Conservation (phyloP, 2,329 filamentous ascomycete species). For the Kalmusia sp. region DNA sequence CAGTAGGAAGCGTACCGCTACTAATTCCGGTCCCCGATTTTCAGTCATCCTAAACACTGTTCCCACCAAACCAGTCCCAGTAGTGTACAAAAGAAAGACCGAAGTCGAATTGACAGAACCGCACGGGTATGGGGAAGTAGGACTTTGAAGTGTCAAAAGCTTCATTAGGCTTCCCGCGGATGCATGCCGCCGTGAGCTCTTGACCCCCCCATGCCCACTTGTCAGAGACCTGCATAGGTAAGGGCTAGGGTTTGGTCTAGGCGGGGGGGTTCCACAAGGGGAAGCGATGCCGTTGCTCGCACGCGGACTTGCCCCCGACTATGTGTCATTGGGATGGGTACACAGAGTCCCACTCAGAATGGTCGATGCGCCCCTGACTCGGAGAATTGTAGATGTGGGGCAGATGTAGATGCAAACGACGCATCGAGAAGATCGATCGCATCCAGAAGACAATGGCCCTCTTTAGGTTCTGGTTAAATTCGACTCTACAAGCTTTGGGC, state of each 20-base stretch:
- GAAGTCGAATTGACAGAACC: neutral
- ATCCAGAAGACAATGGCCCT: too few species aligned
- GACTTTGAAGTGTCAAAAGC: slow-evolving; percentile 5
- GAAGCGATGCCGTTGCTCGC: neutral
- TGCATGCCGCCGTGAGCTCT: neutral
- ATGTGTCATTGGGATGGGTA: neutral
- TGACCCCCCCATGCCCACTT: neutral
- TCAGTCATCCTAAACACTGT: slow-evolving; percentile 28
- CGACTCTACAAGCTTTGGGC: too few species aligned
- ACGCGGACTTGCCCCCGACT: neutral
- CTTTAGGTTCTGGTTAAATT: too few species aligned
- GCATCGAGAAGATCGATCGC: too few species aligned
- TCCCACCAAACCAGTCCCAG: neutral
- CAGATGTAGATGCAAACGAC: too few species aligned
- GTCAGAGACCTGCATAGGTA: neutral
- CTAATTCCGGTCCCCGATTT: slow-evolving; percentile 40
- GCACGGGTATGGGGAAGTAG: neutral
- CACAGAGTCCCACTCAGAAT: neutral
- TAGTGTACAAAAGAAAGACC: neutral
- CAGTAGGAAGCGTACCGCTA: slow-evolving; percentile 30
- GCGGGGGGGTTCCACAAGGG: neutral
- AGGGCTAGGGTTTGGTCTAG: neutral
- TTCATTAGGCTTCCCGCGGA: neutral
- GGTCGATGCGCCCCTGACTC: neutral
- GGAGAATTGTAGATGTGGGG: too few species aligned